Evolutionary conservation across 176 grass and related monocot genomes (phyloP), one percentile per base, ranked within the genome.

Genomic region (Cenchrus purpureus): DNA sequence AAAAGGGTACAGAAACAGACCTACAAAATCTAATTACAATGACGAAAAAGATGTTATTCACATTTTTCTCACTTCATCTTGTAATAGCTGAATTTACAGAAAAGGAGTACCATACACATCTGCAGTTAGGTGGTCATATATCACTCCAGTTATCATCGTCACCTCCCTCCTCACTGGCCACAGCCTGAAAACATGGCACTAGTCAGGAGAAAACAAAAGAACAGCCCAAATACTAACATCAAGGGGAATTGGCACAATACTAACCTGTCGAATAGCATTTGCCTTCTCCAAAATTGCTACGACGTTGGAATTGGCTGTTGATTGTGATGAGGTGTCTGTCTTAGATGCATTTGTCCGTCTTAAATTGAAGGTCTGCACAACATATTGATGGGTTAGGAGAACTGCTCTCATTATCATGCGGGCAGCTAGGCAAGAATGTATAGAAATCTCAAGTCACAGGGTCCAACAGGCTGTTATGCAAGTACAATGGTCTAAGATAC

Each of bases 101-200:
- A 84, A 81, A 90, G 51, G 16, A 50, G 55, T 76, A 66, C 43
- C 65, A 76, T 72, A 84, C 49, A 50, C 80, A 87, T 90, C 82
- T 68, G 20, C 42, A 86, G 62, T 87, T 85, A 56, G 68, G 58
- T 65, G 22, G 62, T 98, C 89, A 95, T 80, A 85, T 77, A 90
- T 99, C 97, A 44, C 97, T 99, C 97, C 97, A 99, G 63, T 62
- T 92, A 88, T 99, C 97, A 86, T 98, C 95, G 77, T 98, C 95
- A 53, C 95, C 86, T 37, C 93, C 92, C 79, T 97, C 96, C 20
- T 99, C 93, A 81, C 97, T 96, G 12, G 93, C 84, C 68, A 99
- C 90, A 88, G 97, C 97, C 97, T 99, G 86, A 56, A 71, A 84
- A 78, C 29, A 87, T 71, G 63, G 50, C 86, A 81, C 29, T 65